Evolutionary conservation across 768 basidiomycete species (phyloP), one percentile per base, ranked within the genome.

Genomic region (Russula foetens): DNA sequence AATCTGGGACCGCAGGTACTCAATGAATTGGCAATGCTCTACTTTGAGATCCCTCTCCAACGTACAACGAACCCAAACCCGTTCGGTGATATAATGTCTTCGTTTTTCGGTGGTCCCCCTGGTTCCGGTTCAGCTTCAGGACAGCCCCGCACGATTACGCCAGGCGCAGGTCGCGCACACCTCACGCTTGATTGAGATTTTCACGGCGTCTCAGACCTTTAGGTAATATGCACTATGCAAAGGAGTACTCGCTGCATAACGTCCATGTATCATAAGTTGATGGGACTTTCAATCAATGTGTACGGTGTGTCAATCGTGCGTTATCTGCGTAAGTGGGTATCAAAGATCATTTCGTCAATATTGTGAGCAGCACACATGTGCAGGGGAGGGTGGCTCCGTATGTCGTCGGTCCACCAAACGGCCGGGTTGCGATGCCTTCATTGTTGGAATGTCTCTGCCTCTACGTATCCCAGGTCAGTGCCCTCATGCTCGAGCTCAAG

Each of bases 1-100:
- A 31, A 52, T 5, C n/a, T 15, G 17, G 4, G 14, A 15, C 29
- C 50, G 11, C 64, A 93, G 91, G 76, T 76, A n/a, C 72, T 90
- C 51, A 76, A 76, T 53, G 87, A 90, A 56, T 75, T 95, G 53
- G 84, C 81, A 4, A 79, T 79, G 15, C 71, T 93, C 26, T 94
- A 91, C 73, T 98, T 99, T 73, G 86, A 86, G 8, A 86, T 98
- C 51, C 88, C 91, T 7, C 87, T 84, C 38, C 89, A 92, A 53
- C 78, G 86, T 59, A 72, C 75, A 56, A 81, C 85, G 70, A 79
- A 83, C 12, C 83, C 77, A 7, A 96, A 96, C 69, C 88, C 95
- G 6, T 72, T 98, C 52, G 90, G 86, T 29, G 92, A 94, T 29
- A 88, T 98, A 80, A 75, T 98, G 73, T 90, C 92, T 5, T 85